phyloP scores from a whole-genome alignment of 192 early-diverging fungal species.

The Spizellomyces punctatus region DNA sequence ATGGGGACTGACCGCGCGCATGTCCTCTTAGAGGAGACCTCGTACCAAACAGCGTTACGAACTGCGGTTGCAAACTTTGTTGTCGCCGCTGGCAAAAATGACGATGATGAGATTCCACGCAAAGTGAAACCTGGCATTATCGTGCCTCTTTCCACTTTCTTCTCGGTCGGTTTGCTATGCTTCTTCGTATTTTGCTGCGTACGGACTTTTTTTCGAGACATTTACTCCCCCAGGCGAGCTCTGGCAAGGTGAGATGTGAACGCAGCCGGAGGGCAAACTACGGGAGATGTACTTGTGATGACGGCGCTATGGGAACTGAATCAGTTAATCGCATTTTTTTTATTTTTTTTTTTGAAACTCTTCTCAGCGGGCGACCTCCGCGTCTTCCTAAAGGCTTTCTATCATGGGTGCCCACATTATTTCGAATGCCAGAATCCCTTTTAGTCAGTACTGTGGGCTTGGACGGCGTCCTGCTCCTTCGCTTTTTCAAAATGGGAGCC shows the following conservation, averaged over 20 bases:
- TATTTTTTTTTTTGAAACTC: not conserved
- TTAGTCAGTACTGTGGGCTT: slow-evolving; percentile 51
- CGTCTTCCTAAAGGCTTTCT: slow-evolving; percentile 38
- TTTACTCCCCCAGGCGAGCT: slow-evolving; percentile 49
- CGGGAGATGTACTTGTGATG: slow-evolving; percentile 5
- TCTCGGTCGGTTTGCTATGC: slow-evolving; percentile 44
- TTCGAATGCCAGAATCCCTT: slow-evolving; percentile 38
- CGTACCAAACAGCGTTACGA: no score
- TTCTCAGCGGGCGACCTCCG: slow-evolving; percentile 46
- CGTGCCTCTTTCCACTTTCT: slow-evolving; percentile 43
- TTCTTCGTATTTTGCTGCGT: slow-evolving; percentile 50
- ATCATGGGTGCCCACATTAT: slow-evolving; percentile 42
- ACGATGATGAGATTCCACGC: not conserved
- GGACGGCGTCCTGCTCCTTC: slow-evolving; percentile 53
- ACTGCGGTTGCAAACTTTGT: no score
- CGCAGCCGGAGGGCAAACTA: not conserved
- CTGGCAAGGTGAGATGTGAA: slow-evolving; percentile 30
- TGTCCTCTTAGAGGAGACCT: no score
- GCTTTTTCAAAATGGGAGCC: slow-evolving; percentile 53
- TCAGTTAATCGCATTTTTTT: not conserved
- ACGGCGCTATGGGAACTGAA: not conserved
- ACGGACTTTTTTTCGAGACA: slow-evolving; percentile 42
- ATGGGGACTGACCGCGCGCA: no score
- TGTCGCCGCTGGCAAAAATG: no score
- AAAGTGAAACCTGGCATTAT: slow-evolving; percentile 28